Conservation (phyloP, 1,284 basidiomycete species). For the Malassezia dermatis region DNA sequence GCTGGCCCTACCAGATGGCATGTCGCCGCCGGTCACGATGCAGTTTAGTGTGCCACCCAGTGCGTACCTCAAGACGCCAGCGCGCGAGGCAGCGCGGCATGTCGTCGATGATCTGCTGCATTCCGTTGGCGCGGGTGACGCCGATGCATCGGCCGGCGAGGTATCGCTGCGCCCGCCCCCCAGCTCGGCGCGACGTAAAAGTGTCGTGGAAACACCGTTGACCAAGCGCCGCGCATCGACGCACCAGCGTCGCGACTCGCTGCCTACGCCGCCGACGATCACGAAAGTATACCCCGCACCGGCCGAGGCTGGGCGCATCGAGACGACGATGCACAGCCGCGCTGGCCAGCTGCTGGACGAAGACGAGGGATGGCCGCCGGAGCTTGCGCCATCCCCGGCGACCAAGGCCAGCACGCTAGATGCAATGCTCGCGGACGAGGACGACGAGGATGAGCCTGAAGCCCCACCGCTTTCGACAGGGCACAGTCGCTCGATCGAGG, state of each 20-base stretch:
- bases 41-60: constrained; percentile 65
- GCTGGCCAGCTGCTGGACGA: constrained; percentile 20
- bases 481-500: constrained; percentile 26
- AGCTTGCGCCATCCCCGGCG: neutral
- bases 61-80: constrained; percentile 56
- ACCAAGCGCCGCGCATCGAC: constrained; percentile 18
- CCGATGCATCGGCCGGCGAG: neutral
- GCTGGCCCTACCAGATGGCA: constrained; percentile 53
- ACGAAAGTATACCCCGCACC: constrained; percentile 14
- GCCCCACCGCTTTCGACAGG: neutral
- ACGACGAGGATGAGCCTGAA: neutral
- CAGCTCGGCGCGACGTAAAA: constrained; percentile 12
- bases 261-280: constrained; percentile 42
- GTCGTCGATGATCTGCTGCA: constrained; percentile 44
- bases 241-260: constrained; percentile 27
- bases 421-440: neutral
- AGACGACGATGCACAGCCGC: neutral
- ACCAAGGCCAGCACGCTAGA: constrained; percentile 20
- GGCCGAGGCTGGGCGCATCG: constrained; percentile 23
- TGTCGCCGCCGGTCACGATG: constrained; percentile 78
- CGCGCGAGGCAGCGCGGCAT: constrained; percentile 41
- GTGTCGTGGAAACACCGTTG: constrained; percentile 29
- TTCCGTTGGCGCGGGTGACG: constrained; percentile 25
- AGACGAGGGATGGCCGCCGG: constrained; percentile 18
- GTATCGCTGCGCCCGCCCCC: neutral